Conservation (phyloP, 1,284 basidiomycete genomes). For the Albatrellus sp. region DNA sequence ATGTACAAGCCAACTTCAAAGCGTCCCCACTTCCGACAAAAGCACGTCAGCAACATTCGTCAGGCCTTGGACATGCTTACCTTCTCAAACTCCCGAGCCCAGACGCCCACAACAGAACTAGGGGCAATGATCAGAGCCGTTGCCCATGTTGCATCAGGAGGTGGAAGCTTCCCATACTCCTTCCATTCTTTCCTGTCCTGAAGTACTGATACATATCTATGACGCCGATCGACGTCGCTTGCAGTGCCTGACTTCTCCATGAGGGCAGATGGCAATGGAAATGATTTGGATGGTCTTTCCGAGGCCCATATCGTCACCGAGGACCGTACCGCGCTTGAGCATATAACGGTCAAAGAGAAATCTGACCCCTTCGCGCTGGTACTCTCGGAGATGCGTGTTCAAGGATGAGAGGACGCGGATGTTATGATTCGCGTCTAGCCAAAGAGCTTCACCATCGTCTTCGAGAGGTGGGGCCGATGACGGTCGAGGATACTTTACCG, state of each 20-base stretch:
- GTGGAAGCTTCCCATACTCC: constrained; percentile 38
- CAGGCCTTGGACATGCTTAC: constrained; percentile 19
- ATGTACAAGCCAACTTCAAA: constrained; percentile 68
- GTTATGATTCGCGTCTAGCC: constrained; percentile 32
- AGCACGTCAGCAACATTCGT: background rate
- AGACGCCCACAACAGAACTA: constrained; percentile 66
- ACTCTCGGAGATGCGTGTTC: constrained; percentile 72
- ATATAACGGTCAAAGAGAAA: constrained; percentile 66
- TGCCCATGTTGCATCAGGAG: constrained; percentile 59
- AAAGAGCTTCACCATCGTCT: constrained; percentile 25
- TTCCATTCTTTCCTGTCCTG: constrained; percentile 51
- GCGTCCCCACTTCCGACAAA: constrained; percentile 51
- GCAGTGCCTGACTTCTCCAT: constrained; percentile 64
- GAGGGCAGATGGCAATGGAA: constrained; percentile 72
- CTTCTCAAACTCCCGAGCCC: constrained; percentile 70
- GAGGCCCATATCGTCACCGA: constrained; percentile 87
- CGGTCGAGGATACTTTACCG: background rate
- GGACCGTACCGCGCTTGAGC: constrained; percentile 52
- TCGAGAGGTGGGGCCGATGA: constrained; percentile 18
- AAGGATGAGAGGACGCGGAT: constrained; percentile 59
- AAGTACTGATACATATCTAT: constrained; percentile 44
- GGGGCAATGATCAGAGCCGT: constrained; percentile 78
- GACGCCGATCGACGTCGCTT: constrained; percentile 51
- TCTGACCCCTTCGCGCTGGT: constrained; percentile 71
- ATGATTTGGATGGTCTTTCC: constrained; percentile 89